These are phyloP conservation scores for Oemleria cerasiformis DNA, from an alignment of 306 rosid species.

Conservation along the genomic window DNA sequence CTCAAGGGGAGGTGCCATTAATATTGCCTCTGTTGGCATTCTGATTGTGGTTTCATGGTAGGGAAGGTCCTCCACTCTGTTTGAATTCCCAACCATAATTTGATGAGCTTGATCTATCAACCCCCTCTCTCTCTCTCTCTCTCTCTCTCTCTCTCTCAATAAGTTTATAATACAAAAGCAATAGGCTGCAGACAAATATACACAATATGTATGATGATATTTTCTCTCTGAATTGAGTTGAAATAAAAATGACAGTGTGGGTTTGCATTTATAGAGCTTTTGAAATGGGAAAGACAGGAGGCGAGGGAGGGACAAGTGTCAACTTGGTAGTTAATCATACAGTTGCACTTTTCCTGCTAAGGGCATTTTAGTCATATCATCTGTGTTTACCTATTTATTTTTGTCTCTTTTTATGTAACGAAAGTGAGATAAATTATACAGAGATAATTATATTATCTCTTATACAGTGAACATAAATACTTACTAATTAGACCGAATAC, in stretches of 20 bases:
- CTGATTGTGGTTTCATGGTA: constrained; percentile 36
- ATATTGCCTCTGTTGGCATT: constrained; percentile 39
- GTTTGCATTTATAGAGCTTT: constrained; percentile 47
- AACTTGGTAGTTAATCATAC: constrained; percentile 20
- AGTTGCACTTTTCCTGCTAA: not conserved
- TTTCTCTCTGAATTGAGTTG: not conserved
- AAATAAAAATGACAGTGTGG: constrained; percentile 14
- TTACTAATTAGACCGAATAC: too few relatives aligned
- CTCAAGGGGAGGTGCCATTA: constrained; percentile 33
- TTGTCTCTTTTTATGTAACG: too few relatives aligned
- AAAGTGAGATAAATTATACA: too few relatives aligned
- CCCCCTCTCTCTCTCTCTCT: too few relatives aligned
- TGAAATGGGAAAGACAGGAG: not conserved
- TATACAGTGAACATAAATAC: too few relatives aligned
- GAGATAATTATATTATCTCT: too few relatives aligned
- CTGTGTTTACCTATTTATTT: not conserved
- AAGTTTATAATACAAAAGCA: too few relatives aligned
- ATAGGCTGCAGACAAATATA: too few relatives aligned
- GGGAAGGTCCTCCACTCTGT: constrained; percentile 61
- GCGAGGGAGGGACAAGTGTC: constrained; percentile 4
- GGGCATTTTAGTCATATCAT: constrained; percentile 27
- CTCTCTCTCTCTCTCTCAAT: too few relatives aligned
- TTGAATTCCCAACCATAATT: constrained; percentile 60
- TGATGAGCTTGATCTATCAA: not conserved
- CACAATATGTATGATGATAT: too few relatives aligned